A percentile compares a stretch with the other conserved stretches of the same genome.
Conservation (phyloP, 2,329 filamentous ascomycete genomes). For the Zymoseptoria crescenta region DNA sequence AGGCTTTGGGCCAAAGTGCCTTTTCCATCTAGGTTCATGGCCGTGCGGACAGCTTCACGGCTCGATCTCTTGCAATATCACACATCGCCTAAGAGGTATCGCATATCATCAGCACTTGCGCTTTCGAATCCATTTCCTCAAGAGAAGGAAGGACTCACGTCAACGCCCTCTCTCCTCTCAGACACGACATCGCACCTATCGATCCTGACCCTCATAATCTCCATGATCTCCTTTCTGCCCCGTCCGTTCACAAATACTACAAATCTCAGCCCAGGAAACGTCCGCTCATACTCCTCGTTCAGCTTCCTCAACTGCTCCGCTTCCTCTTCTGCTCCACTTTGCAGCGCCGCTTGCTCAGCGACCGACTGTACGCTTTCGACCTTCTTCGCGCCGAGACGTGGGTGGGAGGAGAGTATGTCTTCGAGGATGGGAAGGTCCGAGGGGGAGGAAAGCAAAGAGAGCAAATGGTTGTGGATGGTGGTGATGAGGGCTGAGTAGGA, state of each 20-base stretch:
- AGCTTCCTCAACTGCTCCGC: slow-evolving; percentile 50
- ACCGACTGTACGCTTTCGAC: slow-evolving; percentile 73
- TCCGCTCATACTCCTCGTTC: slow-evolving; percentile 72
- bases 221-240: slow-evolving; percentile 64
- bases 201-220: slow-evolving; percentile 71
- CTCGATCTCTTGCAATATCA: slow-evolving; percentile 77
- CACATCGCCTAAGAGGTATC: slow-evolving; percentile 66
- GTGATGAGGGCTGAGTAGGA: not conserved
- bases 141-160: slow-evolving; percentile 46
- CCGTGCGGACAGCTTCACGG: slow-evolving; percentile 48
- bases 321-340: slow-evolving; percentile 44
- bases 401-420: slow-evolving; percentile 70
- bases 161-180: slow-evolving; percentile 67
- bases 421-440: slow-evolving; percentile 54
- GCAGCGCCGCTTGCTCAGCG: slow-evolving; percentile 74
- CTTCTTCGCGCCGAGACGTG: slow-evolving; percentile 71
- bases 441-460: slow-evolving; percentile 46
- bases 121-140: slow-evolving; percentile 12
- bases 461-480: slow-evolving; percentile 12
- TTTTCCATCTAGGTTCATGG: no score
- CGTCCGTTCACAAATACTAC: slow-evolving; percentile 89
- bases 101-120: not conserved
- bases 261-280: slow-evolving; percentile 75
- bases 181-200: slow-evolving; percentile 54
- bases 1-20: no score